Conservation (phyloP, 257 asterid genomes). For the Solanum clarkiae region DNA sequence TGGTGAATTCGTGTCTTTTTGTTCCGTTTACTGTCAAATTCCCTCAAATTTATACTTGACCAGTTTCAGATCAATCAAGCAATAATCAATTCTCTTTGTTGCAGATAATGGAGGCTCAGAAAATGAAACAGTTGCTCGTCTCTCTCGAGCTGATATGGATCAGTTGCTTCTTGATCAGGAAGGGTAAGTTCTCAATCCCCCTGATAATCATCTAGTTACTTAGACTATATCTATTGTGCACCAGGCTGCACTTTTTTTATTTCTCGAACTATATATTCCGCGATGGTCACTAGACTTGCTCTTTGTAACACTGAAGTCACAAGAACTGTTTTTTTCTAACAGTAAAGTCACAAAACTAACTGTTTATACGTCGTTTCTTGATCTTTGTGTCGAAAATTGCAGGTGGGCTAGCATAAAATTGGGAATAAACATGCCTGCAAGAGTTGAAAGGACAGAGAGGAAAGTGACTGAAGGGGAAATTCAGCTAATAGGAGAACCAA, state of each 20-base stretch:
- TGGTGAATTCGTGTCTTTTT: neutral
- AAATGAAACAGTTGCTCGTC: constrained; percentile 42
- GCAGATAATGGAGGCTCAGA: constrained; percentile 55
- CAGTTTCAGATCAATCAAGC: neutral
- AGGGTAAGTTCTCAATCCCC: constrained; percentile 35
- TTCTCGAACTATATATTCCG: too few species aligned
- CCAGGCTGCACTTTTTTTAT: neutral
- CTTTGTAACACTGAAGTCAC: neutral
- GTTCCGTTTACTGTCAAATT: neutral
- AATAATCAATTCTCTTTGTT: neutral
- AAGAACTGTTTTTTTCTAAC: neutral
- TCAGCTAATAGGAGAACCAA: constrained; percentile 77
- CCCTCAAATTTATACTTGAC: neutral
- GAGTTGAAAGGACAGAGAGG: constrained; percentile 75
- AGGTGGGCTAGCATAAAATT: constrained; percentile 81
- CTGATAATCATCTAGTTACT: neutral
- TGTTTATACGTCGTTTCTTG: neutral
- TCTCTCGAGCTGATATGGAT: constrained; percentile 66
- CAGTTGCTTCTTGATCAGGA: constrained; percentile 65
- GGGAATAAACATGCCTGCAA: constrained; percentile 91
- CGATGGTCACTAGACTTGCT: neutral
- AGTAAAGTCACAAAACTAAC: neutral
- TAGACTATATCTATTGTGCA: neutral
- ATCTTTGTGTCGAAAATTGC: neutral
- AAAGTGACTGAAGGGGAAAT: constrained; percentile 31